Evolutionary conservation across 352 stramenopile genomes (phyloP), one percentile per base, ranked within the genome.

Genomic region (Pilasporangium apinafurcum): DNA sequence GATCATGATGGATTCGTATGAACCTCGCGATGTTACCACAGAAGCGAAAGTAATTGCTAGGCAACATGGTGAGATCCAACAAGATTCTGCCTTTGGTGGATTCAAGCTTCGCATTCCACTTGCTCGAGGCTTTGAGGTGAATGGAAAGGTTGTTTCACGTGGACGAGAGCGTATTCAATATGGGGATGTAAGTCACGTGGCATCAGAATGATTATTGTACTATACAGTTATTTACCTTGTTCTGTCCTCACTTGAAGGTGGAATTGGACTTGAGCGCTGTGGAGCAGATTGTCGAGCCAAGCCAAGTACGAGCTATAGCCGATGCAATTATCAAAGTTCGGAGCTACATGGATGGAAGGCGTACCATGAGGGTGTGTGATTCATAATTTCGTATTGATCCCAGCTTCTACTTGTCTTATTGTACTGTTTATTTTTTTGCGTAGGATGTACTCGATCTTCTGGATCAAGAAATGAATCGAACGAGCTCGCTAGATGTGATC

Each of bases 1-100:
- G 17, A 81, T 99, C 47, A 95, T 98, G 69, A 98, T 99, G 92
- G 93, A 98, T 54, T 86, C 69, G 17, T 98, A 98, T 54, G 65
- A 82, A 43, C 95, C 91, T 21, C 68, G 80, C 12, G 93, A 98
- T 66, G 94, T 96, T 4, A 98, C 94, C 1, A 54, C 51, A 10
- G 65, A 86, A 28, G 95, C 95, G 13, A 97, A 97, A 44, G 73
- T 80, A 43, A 98, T 98, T 56, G 92, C 88, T 2, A 65, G 34
- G 3, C 52, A 83, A 28, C 62, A 91, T 41, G 56, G 50, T 0
- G 59, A 76, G 32, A 77, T 89, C 42, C 61, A 48, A 30, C 62
- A 85, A 46, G 67, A 83, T 21, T 28, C 47, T 9, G 29, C 50
- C 8, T 88, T 91, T 48, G 67, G 70, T 3, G 59, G 52, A 0